Evolutionary conservation across 2,329 filamentous ascomycete genomes (phyloP).

Genomic region (Leptosphaerulina australis): DNA sequence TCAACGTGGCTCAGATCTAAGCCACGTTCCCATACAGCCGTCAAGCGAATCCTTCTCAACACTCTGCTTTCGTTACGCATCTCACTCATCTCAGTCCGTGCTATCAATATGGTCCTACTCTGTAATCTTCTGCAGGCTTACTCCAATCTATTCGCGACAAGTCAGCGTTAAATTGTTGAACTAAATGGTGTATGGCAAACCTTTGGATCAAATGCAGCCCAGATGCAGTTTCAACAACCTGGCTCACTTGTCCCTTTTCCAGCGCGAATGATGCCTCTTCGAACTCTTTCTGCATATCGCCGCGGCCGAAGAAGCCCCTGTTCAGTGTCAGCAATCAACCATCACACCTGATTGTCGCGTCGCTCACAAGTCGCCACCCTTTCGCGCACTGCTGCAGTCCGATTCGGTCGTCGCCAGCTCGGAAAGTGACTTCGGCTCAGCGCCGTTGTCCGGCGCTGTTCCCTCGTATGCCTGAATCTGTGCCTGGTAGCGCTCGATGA

Average conservation of each 20-base stretch:
- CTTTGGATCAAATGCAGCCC: constrained; percentile 95
- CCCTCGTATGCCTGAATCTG: constrained; percentile 71
- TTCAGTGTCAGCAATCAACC: constrained; percentile 7
- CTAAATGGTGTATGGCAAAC: constrained; percentile 56
- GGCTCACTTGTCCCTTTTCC: constrained; percentile 83
- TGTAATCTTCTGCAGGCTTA: constrained; percentile 6
- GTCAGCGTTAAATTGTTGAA: constrained; percentile 3
- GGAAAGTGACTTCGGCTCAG: constrained; percentile 61
- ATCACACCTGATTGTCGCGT: background rate
- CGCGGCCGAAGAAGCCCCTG: constrained; percentile 86
- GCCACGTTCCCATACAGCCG: constrained; percentile 19
- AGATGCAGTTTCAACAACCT: constrained; percentile 87
- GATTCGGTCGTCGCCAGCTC: constrained; percentile 88
- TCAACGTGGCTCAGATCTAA: constrained; percentile 12
- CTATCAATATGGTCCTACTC: constrained; percentile 1
- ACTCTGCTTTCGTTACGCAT: constrained; percentile 3
- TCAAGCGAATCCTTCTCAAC: constrained; percentile 18
- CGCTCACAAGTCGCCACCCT: constrained; percentile 82
- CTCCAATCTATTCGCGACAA: constrained; percentile 11
- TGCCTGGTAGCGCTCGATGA: constrained; percentile 75
- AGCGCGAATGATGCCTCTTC: constrained; percentile 95
- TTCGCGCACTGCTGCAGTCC: constrained; percentile 93
- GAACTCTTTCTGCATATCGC: constrained; percentile 99
- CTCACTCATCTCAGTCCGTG: constrained; percentile 2
- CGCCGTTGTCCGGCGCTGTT: constrained; percentile 47